Conservation (phyloP, 1,284 basidiomycete species). For the Fomitiporia mediterranea region DNA sequence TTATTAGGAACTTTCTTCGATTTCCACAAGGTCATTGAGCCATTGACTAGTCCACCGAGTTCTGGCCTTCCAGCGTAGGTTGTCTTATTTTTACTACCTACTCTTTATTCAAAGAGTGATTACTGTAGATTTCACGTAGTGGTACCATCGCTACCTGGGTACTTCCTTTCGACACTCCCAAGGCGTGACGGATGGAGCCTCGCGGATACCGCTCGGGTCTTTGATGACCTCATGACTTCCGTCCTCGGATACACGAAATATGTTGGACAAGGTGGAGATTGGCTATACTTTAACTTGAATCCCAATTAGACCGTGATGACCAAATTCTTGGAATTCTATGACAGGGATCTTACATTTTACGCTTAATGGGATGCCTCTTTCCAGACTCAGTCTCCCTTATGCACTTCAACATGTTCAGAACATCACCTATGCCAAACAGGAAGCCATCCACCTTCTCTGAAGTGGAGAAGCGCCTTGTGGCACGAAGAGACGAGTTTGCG, state of each 20-base stretch:
- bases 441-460: slow-evolving; percentile 13
- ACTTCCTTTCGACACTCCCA: slow-evolving; percentile 24
- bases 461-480: slow-evolving; percentile 16
- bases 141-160: slow-evolving; percentile 26
- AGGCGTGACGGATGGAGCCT: slow-evolving; percentile 22
- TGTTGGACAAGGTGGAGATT: slow-evolving; percentile 26
- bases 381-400: slow-evolving; percentile 19
- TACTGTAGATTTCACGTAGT: slow-evolving; percentile 25
- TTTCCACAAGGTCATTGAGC: slow-evolving; percentile 26
- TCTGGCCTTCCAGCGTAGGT: slow-evolving; percentile 24
- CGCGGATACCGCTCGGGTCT: slow-evolving; percentile 23
- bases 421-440: slow-evolving; percentile 6
- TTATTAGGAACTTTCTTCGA: slow-evolving; percentile 25
- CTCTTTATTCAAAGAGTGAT: neutral
- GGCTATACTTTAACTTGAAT: too few relatives aligned
- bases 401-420: slow-evolving; percentile 26
- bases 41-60: slow-evolving; percentile 22
- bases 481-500: slow-evolving; percentile 19
- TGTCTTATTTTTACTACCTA: neutral
- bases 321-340: neutral
- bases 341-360: slow-evolving; percentile 23
- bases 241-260: slow-evolving; percentile 26
- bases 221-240: slow-evolving; percentile 25
- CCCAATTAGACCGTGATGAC: neutral
- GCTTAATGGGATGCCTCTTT: slow-evolving; percentile 21